Evolutionary conservation across 257 asterid genomes (phyloP), one percentile per base, ranked within the genome.

Genomic region (Jaltomata sinuosa): DNA sequence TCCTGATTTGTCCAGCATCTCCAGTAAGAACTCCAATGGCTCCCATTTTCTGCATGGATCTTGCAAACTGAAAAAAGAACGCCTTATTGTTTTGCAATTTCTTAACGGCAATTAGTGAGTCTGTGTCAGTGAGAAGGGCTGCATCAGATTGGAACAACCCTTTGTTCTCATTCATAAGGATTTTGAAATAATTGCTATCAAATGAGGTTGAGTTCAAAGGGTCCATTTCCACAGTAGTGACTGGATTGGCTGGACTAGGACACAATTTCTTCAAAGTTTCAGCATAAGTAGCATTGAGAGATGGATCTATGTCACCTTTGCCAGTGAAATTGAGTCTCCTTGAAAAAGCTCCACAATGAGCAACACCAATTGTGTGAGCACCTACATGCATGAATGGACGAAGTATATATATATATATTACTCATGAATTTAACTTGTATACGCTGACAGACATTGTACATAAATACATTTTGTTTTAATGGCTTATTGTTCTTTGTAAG

Each of bases 21-120:
- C 90, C 89, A 0, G 88, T 82, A 47, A 93, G 87, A 83, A 88
- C 91, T 38, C 86, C 86, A 27, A 89, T 85, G 27, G 71, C 90
- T 61, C 95, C 90, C 95, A 91, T 93, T 53, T 89, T 91, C 84
- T 87, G 49, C 92, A 93, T 93, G 47, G 94, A 91, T 71, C 8
- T 32, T 14, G 53, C 89, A 21, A 91, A 93, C 78, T 81, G 87
- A 36, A 0, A 0, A 32, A 89, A 84, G 62, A 91, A 91, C 40
- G 22, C 18, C 34, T 31, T 19, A 38, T 49, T 79, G 5, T 77
- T 57, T 80, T 88, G 85, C 18, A 90, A 59, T 31, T 16, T 38
- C 21, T 32, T 50, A 0, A 87, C 94, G 12, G 84, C 47, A 6
- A 55, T 15, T 3, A 88, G 88, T 21, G 92, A 81, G 0, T 38